Percentiles rank a stretch among this genome's conserved stretches.
Evolutionary conservation across 352 stramenopile genomes (phyloP).

Genomic region (Globisporangium okanoganense): DNA sequence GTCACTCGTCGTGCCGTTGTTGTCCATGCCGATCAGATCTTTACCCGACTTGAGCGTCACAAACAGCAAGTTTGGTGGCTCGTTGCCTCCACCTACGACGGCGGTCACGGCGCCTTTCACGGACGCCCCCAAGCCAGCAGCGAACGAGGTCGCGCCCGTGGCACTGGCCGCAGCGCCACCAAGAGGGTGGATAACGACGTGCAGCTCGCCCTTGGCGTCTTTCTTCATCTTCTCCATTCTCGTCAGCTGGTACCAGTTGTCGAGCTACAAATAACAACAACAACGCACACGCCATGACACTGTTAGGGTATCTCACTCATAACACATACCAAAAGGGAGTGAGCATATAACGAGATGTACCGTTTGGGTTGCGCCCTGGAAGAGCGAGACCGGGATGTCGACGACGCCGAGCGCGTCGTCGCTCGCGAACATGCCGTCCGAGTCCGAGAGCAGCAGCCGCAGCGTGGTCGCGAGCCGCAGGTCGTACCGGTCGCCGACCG

Average conservation of each 20-base stretch:
- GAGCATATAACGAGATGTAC: constrained; percentile 6
- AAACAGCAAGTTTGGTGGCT: constrained; percentile 62
- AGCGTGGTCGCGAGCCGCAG: constrained; percentile 62
- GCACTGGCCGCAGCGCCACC: not conserved
- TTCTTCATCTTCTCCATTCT: constrained; percentile 71
- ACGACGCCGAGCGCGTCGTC: constrained; percentile 67
- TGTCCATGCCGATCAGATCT: constrained; percentile 83
- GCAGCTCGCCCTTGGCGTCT: constrained; percentile 56
- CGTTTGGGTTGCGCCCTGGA: constrained; percentile 31
- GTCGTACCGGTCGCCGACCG: constrained; percentile 62
- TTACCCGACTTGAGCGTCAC: constrained; percentile 73
- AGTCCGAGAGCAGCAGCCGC: constrained; percentile 48
- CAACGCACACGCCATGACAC: not conserved
- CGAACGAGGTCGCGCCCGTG: not conserved
- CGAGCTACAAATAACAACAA: constrained; percentile 30
- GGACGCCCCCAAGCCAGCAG: constrained; percentile 4
- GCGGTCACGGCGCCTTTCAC: constrained; percentile 16
- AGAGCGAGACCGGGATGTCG: constrained; percentile 59
- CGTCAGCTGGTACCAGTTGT: constrained; percentile 72
- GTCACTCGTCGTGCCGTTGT: constrained; percentile 78
- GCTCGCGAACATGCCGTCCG: constrained; percentile 52
- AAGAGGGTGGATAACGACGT: constrained; percentile 40
- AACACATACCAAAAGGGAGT: not conserved
- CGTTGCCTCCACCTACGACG: constrained; percentile 8
- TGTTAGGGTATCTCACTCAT: not conserved